These are phyloP conservation scores for Ambispora gerdemannii DNA, from an alignment of 192 early-diverging fungal genomes.

Conservation along the genomic window DNA sequence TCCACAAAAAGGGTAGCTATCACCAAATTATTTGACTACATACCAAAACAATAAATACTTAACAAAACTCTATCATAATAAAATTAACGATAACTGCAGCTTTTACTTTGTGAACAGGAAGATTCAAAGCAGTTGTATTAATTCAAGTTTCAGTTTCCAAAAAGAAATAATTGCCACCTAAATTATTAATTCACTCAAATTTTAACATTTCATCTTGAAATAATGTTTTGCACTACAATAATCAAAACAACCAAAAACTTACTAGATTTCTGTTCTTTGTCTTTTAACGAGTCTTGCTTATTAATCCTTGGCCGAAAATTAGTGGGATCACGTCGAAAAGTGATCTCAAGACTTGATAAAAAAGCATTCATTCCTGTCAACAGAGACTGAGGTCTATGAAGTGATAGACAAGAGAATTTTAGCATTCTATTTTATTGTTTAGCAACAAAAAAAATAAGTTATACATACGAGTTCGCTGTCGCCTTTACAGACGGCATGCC, in stretches of 20 bases:
- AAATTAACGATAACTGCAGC: too few species aligned
- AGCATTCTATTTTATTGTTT: background rate
- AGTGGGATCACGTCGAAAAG: conserved; percentile 95
- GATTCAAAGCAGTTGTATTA: too few species aligned
- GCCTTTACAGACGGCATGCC: conserved; percentile 86
- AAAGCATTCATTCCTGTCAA: conserved; percentile 96
- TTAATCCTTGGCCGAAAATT: conserved; percentile 98
- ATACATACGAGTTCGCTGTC: conserved; percentile 61
- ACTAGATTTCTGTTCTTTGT: conserved; percentile 89
- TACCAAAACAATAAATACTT: too few species aligned
- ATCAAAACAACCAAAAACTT: background rate
- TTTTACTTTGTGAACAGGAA: too few species aligned
- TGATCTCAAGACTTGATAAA: conserved; percentile 86
- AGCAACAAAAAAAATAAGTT: background rate
- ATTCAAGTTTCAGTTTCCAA: conserved; percentile 36
- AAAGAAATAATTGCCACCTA: conserved; percentile 52
- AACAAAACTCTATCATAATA: too few species aligned
- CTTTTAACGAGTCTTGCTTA: conserved; percentile 90
- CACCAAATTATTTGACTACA: too few species aligned
- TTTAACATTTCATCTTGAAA: too few species aligned
- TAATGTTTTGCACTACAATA: background rate
- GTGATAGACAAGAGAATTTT: background rate
- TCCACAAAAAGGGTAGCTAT: too few species aligned
- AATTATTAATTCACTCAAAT: too few species aligned
- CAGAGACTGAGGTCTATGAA: conserved; percentile 75